Percentiles rank a stretch among this genome's conserved stretches.
phyloP scores from a whole-genome alignment of 2,329 filamentous ascomycete species.

The Fusarium sulawesiense region DNA sequence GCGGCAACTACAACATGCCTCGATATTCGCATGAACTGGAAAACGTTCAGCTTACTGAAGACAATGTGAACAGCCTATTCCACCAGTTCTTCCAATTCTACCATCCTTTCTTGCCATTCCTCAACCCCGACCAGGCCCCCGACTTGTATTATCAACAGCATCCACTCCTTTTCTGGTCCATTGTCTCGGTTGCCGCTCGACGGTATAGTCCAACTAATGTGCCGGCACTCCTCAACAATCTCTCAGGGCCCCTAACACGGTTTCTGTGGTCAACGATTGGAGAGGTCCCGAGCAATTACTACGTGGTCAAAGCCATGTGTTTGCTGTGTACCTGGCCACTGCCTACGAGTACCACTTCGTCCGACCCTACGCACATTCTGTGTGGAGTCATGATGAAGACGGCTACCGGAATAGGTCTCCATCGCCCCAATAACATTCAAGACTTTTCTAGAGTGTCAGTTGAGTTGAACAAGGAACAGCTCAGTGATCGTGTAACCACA shows the following conservation, averaged over 20 bases:
- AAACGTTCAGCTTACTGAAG: constrained; percentile 72
- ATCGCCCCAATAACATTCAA: constrained; percentile 83
- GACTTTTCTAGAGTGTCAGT: constrained; percentile 83
- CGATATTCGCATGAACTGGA: constrained; percentile 72
- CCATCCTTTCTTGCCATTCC: constrained; percentile 81
- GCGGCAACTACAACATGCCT: constrained; percentile 69
- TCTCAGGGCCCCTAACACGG: constrained; percentile 75
- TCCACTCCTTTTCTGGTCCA: constrained; percentile 86
- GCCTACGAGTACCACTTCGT: constrained; percentile 82
- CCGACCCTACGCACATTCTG: constrained; percentile 84
- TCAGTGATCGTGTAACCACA: constrained; percentile 80
- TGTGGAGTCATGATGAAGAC: constrained; percentile 89
- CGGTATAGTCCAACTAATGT: constrained; percentile 70
- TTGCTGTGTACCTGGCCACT: constrained; percentile 85
- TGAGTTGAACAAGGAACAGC: constrained; percentile 81
- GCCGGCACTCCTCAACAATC: constrained; percentile 71
- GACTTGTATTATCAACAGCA: constrained; percentile 83
- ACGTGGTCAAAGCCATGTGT: constrained; percentile 83
- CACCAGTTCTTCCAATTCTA: constrained; percentile 80
- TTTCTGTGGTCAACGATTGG: constrained; percentile 82
- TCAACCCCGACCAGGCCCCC: constrained; percentile 73
- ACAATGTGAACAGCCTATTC: constrained; percentile 73
- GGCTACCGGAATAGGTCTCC: constrained; percentile 84
- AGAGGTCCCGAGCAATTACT: constrained; percentile 81
- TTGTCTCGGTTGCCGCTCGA: constrained; percentile 79